These are phyloP conservation scores for Coemansia aciculifera DNA, from an alignment of 192 early-diverging fungal genomes.

Conservation along the genomic window DNA sequence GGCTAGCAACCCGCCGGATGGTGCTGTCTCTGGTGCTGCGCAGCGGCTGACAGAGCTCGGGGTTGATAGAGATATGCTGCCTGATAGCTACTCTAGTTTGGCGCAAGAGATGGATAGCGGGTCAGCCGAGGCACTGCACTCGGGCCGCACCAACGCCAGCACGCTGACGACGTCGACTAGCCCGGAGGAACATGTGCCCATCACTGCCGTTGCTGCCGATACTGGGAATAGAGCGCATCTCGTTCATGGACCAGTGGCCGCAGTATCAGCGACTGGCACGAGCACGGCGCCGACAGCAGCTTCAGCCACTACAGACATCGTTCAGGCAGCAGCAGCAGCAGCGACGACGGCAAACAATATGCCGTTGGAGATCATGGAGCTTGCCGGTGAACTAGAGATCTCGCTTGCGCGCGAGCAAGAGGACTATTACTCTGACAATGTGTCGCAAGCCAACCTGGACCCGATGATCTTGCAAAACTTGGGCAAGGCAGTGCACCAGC, in stretches of 20 bases:
- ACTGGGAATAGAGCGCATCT: neutral
- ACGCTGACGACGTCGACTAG: slow-evolving; percentile 27
- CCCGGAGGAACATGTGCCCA: neutral
- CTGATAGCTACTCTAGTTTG: slow-evolving; percentile 5
- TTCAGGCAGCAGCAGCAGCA: neutral
- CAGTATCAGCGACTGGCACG: neutral
- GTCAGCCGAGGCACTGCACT: slow-evolving; percentile 12
- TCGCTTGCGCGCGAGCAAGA: slow-evolving; percentile 53
- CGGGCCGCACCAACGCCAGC: slow-evolving; percentile 31
- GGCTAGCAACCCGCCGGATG: neutral
- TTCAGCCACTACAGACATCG: neutral
- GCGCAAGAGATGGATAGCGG: neutral
- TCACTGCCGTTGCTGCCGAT: neutral
- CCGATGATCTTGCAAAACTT: slow-evolving; percentile 45
- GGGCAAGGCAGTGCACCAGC: slow-evolving; percentile 49
- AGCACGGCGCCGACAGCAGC: neutral
- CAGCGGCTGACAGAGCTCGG: neutral
- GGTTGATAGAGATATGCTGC: neutral
- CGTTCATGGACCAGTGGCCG: neutral
- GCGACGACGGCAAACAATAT: slow-evolving; percentile 16
- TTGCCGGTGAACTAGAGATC: slow-evolving; percentile 51
- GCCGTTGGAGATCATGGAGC: slow-evolving; percentile 54
- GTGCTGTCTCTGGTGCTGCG: neutral
- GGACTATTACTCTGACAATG: slow-evolving; percentile 50
- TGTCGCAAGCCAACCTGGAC: slow-evolving; percentile 39